Evolutionary conservation across 768 basidiomycete species (phyloP).

Genomic region (Neoboletus brunneissimus): DNA sequence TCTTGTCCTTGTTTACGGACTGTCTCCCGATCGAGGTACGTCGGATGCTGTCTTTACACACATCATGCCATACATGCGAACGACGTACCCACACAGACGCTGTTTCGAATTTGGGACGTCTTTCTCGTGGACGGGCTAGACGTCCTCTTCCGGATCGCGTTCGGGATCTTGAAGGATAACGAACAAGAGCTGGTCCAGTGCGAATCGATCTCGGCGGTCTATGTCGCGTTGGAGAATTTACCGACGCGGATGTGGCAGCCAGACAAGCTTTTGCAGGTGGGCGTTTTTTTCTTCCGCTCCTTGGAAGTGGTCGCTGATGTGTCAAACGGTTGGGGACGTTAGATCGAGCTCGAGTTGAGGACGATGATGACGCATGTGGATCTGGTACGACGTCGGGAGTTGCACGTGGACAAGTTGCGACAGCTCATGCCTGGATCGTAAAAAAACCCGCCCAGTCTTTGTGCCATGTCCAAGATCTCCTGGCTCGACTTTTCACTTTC

Average conservation of each 20-base stretch:
- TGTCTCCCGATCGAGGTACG: slow-evolving; percentile 91
- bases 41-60: neutral
- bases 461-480: too few relatives aligned
- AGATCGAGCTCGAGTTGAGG: slow-evolving; percentile 62
- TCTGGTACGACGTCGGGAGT: slow-evolving; percentile 50
- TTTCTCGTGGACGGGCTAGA: slow-evolving; percentile 92
- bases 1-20: slow-evolving; percentile 92
- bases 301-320: neutral
- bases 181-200: slow-evolving; percentile 82
- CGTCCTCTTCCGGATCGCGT: slow-evolving; percentile 85
- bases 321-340: neutral
- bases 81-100: slow-evolving; percentile 52
- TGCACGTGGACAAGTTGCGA: slow-evolving; percentile 47
- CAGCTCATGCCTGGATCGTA: slow-evolving; percentile 36
- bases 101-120: slow-evolving; percentile 95
- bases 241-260: slow-evolving; percentile 94
- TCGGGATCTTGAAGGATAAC: slow-evolving; percentile 81
- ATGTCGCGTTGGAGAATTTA: slow-evolving; percentile 83
- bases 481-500: too few relatives aligned
- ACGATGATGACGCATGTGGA: slow-evolving; percentile 51
- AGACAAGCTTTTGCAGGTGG: slow-evolving; percentile 84
- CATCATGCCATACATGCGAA: neutral
- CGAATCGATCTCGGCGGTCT: slow-evolving; percentile 84
- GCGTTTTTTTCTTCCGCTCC: neutral
- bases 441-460: neutral